Percentiles rank a stretch among this genome's conserved stretches.
phyloP scores from a whole-genome alignment of 2,329 filamentous ascomycete species.

The Corniculantispora saksenae region DNA sequence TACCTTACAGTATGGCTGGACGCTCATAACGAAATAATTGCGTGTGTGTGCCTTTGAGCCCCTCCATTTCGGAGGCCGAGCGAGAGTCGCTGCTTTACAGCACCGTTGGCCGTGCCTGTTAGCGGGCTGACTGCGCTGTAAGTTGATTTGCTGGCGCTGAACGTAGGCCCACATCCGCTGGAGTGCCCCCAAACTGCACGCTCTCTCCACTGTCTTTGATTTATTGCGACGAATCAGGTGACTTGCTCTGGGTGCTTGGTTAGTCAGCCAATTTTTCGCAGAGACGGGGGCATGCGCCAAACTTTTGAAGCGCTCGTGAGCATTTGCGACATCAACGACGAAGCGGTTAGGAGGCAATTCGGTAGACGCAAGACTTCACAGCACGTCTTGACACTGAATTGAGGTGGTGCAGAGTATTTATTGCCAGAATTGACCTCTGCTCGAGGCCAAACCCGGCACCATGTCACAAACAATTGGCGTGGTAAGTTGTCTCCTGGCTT shows the following conservation, averaged over 20 bases:
- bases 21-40: not conserved
- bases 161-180: not conserved
- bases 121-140: not conserved
- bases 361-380: not conserved
- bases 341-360: not conserved
- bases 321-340: not conserved
- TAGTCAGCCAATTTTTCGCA: constrained; percentile 15
- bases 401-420: not conserved
- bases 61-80: constrained; percentile 3
- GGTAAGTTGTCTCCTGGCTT: constrained; percentile 47
- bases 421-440: constrained; percentile 22
- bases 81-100: not conserved
- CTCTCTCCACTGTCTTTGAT: no score
- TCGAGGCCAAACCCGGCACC: constrained; percentile 28
- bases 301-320: constrained; percentile 15
- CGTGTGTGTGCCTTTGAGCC: not conserved
- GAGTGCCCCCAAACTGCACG: not conserved
- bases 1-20: not conserved
- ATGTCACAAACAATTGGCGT: constrained; percentile 82
- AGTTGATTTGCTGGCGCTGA: not conserved
- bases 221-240: constrained; percentile 7
- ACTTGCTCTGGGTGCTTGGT: not conserved
- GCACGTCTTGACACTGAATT: not conserved
- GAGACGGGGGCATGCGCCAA: constrained; percentile 1
- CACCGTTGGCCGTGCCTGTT: not conserved